Conservation (phyloP, 768 basidiomycete species). For the Trametes gibbosa region DNA sequence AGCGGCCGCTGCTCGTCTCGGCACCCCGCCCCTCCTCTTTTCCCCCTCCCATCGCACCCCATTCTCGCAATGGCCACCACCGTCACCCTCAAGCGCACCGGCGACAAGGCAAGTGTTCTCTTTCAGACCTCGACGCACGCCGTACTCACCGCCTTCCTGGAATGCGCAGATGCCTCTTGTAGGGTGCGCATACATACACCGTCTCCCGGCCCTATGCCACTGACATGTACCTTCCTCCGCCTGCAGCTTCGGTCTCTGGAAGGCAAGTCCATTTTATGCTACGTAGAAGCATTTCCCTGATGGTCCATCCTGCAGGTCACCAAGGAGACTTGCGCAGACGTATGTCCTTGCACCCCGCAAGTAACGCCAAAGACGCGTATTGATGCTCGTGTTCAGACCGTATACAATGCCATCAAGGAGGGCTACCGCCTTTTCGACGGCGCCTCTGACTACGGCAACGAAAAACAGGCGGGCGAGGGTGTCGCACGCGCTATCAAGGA, state of each 20-base stretch:
- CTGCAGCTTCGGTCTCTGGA: slow-evolving; percentile 67
- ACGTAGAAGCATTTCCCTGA: background rate
- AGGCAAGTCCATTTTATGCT: slow-evolving; percentile 37
- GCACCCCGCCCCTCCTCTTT: slow-evolving; percentile 14
- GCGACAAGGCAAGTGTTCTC: slow-evolving; percentile 46
- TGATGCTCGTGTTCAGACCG: slow-evolving; percentile 44
- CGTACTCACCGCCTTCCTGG: background rate
- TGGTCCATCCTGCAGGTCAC: slow-evolving; percentile 44
- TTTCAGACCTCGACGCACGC: background rate
- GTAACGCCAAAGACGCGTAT: background rate
- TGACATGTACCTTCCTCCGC: slow-evolving; percentile 1
- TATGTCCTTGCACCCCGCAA: slow-evolving; percentile 28
- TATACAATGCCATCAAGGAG: slow-evolving; percentile 81
- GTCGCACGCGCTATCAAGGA: slow-evolving; percentile 74
- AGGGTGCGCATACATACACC: slow-evolving; percentile 44
- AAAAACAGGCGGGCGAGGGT: slow-evolving; percentile 81
- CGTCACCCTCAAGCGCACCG: slow-evolving; percentile 53
- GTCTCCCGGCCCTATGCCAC: background rate
- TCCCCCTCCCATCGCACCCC: slow-evolving; percentile 14
- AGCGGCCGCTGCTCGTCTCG: slow-evolving; percentile 2
- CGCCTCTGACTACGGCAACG: slow-evolving; percentile 87
- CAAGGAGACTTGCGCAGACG: slow-evolving; percentile 58
- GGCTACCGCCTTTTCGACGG: slow-evolving; percentile 88
- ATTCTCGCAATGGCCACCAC: slow-evolving; percentile 46
- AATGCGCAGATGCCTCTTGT: slow-evolving; percentile 61